These are phyloP conservation scores for Trichoderma orchidacearum DNA, from an alignment of 495 filamentous ascomycete genomes.

Conservation along the genomic window DNA sequence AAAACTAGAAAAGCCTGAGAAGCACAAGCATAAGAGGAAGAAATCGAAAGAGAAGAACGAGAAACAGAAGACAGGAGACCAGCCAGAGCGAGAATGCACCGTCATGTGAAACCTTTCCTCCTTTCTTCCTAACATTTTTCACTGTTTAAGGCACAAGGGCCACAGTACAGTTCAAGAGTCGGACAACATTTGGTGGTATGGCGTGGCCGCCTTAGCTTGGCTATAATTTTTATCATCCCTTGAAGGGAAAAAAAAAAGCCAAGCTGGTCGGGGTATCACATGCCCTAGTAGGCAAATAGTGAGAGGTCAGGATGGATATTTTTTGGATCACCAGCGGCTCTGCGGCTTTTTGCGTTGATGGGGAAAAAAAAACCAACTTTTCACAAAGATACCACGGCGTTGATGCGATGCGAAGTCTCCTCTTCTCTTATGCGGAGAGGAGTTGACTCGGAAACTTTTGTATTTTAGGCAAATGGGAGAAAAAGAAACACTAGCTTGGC, in stretches of 20 bases:
- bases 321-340: background rate
- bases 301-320: background rate
- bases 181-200: background rate
- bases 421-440: background rate
- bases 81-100: constrained; percentile 59
- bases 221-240: background rate
- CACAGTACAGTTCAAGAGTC: background rate
- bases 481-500: too few relatives aligned
- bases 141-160: background rate
- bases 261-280: too few relatives aligned
- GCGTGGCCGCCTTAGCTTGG: background rate
- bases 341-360: background rate
- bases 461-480: too few relatives aligned
- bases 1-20: constrained; percentile 28
- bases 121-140: too few relatives aligned
- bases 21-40: constrained; percentile 24
- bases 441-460: too few relatives aligned
- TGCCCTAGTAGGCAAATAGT: too few relatives aligned
- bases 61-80: constrained; percentile 15
- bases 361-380: background rate
- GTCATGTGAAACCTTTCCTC: constrained; percentile 24
- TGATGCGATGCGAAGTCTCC: background rate
- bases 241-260: too few relatives aligned
- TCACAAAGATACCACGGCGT: background rate
- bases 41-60: constrained; percentile 21